phyloP scores from a whole-genome alignment of 352 stramenopile species.

The Phytopythium aichiense region DNA sequence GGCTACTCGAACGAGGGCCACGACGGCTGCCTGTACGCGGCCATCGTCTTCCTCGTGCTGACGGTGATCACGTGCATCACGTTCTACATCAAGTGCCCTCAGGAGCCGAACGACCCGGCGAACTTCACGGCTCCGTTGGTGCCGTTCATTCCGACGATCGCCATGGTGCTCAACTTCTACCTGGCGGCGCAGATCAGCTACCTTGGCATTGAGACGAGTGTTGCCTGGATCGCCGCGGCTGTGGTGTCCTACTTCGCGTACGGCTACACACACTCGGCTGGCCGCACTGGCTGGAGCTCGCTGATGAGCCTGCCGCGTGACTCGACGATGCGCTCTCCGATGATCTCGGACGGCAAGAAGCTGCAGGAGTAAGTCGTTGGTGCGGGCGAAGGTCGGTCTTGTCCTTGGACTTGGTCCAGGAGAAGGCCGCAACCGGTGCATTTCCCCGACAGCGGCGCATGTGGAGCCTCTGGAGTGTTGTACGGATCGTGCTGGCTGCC shows the following conservation, averaged over 20 bases:
- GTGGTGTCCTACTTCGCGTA: slow-evolving; percentile 78
- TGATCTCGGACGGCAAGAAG: slow-evolving; percentile 54
- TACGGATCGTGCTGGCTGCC: background rate
- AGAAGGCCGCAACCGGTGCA: background rate
- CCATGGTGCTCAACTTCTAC: slow-evolving; percentile 34
- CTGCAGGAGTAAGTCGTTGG: slow-evolving; percentile 16
- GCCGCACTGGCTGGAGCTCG: slow-evolving; percentile 54
- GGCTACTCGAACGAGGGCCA: slow-evolving; percentile 36
- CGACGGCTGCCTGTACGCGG: slow-evolving; percentile 27
- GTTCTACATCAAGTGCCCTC: slow-evolving; percentile 59
- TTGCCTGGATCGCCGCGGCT: slow-evolving; percentile 47
- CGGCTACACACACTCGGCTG: slow-evolving; percentile 61
- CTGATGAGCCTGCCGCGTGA: slow-evolving; percentile 46
- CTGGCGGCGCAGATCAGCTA: slow-evolving; percentile 57
- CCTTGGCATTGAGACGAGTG: slow-evolving; percentile 43
- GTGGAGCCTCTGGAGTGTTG: background rate
- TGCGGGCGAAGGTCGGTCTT: background rate
- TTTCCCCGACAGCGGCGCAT: background rate
- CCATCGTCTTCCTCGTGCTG: slow-evolving; percentile 46
- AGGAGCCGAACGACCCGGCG: slow-evolving; percentile 35
- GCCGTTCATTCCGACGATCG: slow-evolving; percentile 42
- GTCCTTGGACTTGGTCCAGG: background rate
- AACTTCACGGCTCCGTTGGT: slow-evolving; percentile 66
- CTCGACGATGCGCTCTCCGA: slow-evolving; percentile 40
- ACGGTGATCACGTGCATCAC: slow-evolving; percentile 21